Conservation (phyloP, 306 rosid genomes). For the Gynostemma pentaphyllum region DNA sequence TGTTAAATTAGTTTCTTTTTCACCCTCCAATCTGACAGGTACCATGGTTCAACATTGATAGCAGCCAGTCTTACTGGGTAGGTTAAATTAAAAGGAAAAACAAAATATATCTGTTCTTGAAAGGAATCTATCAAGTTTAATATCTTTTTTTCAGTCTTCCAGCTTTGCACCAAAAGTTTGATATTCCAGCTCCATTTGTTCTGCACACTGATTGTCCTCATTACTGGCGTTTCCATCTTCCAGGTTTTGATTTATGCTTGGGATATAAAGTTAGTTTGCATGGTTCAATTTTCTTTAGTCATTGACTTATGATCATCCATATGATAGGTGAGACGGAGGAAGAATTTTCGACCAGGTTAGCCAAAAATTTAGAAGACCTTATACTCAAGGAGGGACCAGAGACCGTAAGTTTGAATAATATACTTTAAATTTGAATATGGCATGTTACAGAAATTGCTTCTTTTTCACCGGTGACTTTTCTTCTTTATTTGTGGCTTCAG, state of each 20-base stretch:
- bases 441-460: background rate
- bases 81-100: constrained; percentile 3
- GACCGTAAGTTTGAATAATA: constrained; percentile 34
- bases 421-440: constrained; percentile 13
- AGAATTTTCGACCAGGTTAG: constrained; percentile 85
- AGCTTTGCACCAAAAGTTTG: constrained; percentile 83
- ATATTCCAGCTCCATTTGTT: constrained; percentile 88
- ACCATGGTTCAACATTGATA: constrained; percentile 88
- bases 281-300: background rate
- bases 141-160: constrained; percentile 54
- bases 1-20: constrained; percentile 12
- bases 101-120: background rate
- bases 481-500: constrained; percentile 21
- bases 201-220: constrained; percentile 93
- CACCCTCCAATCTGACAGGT: constrained; percentile 37
- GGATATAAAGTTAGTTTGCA: background rate
- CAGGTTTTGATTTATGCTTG: constrained; percentile 41
- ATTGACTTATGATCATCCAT: constrained; percentile 16
- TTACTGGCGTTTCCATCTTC: constrained; percentile 94
- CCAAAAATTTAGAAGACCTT: constrained; percentile 73
- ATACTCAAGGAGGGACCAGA: constrained; percentile 97
- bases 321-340: constrained; percentile 87
- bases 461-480: background rate
- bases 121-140: constrained; percentile 10
- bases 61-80: constrained; percentile 98